These are phyloP conservation scores for Ceratocystis albifundus DNA, from an alignment of 2,329 filamentous ascomycete species.

Conservation along the genomic window DNA sequence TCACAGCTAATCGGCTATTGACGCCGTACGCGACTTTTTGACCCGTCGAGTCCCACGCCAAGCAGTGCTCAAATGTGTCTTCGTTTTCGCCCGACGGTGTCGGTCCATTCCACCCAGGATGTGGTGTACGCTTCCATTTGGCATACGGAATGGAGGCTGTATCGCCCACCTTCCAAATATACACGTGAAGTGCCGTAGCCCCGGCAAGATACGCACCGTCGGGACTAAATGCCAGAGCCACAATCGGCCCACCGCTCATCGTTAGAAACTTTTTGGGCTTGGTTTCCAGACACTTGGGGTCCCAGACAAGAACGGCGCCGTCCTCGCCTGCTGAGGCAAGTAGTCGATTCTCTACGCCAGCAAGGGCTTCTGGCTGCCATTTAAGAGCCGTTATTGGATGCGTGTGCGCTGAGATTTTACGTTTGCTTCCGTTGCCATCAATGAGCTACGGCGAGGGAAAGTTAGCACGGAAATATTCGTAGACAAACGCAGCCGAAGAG, in stretches of 20 bases:
- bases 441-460: constrained; percentile 36
- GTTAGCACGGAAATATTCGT: constrained; percentile 6
- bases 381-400: constrained; percentile 46
- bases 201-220: constrained; percentile 53
- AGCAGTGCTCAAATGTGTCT: constrained; percentile 49
- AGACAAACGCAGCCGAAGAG: neutral
- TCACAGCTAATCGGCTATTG: constrained; percentile 46
- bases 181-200: constrained; percentile 45
- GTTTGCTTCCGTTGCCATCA: constrained; percentile 43
- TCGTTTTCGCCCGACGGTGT: constrained; percentile 40
- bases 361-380: constrained; percentile 44
- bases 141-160: constrained; percentile 44
- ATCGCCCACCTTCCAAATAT: constrained; percentile 55
- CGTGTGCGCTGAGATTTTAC: constrained; percentile 48
- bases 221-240: constrained; percentile 50
- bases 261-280: constrained; percentile 50
- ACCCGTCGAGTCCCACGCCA: constrained; percentile 52
- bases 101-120: constrained; percentile 49
- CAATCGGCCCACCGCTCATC: constrained; percentile 44
- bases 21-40: constrained; percentile 52
- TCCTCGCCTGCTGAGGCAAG: constrained; percentile 53
- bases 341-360: constrained; percentile 39
- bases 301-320: constrained; percentile 52
- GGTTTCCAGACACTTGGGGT: constrained; percentile 43
- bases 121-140: constrained; percentile 45